Conservation (phyloP, 2,329 filamentous ascomycete genomes). For the Lasiodiplodia hormozganensis region DNA sequence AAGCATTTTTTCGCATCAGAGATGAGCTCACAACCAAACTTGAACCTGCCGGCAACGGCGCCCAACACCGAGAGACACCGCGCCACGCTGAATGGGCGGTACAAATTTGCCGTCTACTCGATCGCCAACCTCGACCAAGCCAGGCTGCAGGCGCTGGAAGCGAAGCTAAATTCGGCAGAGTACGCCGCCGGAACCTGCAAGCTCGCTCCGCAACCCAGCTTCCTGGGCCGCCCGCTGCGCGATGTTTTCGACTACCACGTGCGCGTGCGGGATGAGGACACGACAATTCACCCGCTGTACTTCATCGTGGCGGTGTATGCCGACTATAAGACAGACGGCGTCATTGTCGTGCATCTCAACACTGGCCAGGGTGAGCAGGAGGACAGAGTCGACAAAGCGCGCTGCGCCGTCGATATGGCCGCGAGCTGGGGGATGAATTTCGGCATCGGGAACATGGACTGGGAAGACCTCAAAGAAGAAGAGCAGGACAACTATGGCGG, state of each 20-base stretch:
- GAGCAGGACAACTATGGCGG: not conserved
- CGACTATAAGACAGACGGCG: not conserved
- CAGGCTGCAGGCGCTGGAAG: not conserved
- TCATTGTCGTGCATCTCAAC: slow-evolving; percentile 5
- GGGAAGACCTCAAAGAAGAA: slow-evolving; percentile 12
- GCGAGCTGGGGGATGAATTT: slow-evolving; percentile 7
- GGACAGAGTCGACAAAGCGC: not conserved
- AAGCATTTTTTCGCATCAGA: not conserved
- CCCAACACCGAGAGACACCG: slow-evolving; percentile 9
- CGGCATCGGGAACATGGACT: slow-evolving; percentile 1
- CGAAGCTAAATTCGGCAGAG: not conserved
- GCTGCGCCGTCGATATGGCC: not conserved
- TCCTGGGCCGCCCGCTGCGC: not conserved
- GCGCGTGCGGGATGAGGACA: slow-evolving; percentile 1
- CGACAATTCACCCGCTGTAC: slow-evolving; percentile 1
- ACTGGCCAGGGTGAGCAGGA: not conserved
- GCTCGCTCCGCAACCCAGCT: slow-evolving; percentile 3
- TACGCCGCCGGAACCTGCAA: not conserved
- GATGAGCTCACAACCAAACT: not conserved
- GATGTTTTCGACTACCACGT: slow-evolving; percentile 9
- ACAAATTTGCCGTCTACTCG: slow-evolving; percentile 11
- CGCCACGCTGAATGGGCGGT: not conserved
- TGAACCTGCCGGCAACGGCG: not conserved
- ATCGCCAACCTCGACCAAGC: not conserved
- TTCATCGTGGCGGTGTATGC: not conserved